Evolutionary conservation across 495 filamentous ascomycete species (phyloP), one percentile per base, ranked within the genome.

Genomic region (Aspergillus conjunctus): DNA sequence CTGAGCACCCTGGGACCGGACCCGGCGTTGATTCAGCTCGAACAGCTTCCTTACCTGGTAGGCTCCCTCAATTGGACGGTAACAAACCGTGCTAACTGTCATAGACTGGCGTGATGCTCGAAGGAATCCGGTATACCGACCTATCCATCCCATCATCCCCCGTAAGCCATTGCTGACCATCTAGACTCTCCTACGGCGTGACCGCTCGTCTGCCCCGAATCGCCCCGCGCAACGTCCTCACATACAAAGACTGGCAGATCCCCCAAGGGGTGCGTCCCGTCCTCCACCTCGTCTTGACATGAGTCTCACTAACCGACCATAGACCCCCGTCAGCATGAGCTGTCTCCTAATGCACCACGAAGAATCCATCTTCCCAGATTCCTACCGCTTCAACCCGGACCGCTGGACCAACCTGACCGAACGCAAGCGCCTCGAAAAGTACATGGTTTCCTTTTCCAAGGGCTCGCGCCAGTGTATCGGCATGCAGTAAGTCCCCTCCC

Each of bases 381-480:
- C 73, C 4, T 49, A 73, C 32, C 58, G 26, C 0, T 83, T 82
- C 61, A 58, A 65, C 3, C 79, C 81, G 3, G 73, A 81, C 26
- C 73, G 81, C 32, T 84, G 78, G 77, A 62, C 66, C 48, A 62
- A 71, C 33, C 61, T 37, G 7, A 51, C 63, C 10, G 51, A 71
- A 31, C 66, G 73, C 11, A 67, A 73, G 31, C 61, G 67, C 7
- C 65, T 84, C 50, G 74, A 80, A 9, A 73, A 71, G 43, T 80
- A 82, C 52, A 54, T 84, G 56, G 68, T 82, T 1, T 55, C 78
- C 0, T 85, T 85, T 58, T 72, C 68, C 11, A 78, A 75, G 64
- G 81, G 83, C 1, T 70, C 67, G 2, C 59, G 84, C 43, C 61
- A 63, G 26, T 87, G 83, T 58, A 65, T 87, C 31, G 83, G 81